Conservation (phyloP, 2,329 filamentous ascomycete genomes). For the Colletotrichum destructivum region DNA sequence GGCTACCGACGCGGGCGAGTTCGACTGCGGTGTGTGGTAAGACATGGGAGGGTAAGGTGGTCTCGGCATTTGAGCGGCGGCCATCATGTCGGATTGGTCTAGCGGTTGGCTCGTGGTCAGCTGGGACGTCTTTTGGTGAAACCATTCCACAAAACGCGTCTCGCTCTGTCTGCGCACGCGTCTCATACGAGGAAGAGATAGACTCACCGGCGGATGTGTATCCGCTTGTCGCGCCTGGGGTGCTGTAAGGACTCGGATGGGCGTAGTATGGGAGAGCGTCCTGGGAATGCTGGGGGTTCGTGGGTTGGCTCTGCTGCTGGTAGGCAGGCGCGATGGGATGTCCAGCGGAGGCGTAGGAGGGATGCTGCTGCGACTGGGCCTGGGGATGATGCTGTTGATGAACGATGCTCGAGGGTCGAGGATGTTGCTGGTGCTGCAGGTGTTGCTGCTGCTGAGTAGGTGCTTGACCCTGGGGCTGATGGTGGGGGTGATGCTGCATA, state of each 20-base stretch:
- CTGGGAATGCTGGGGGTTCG: conserved; percentile 73
- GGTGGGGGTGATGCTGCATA: conserved; percentile 84
- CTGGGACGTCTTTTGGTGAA: conserved; percentile 35
- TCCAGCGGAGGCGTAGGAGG: conserved; percentile 77
- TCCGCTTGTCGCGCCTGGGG: conserved; percentile 84
- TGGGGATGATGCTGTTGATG: conserved; percentile 81
- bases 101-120: conserved; percentile 1
- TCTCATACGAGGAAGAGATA: not conserved
- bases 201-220: conserved; percentile 89
- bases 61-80: conserved; percentile 78
- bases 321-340: conserved; percentile 79
- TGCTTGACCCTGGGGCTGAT: conserved; percentile 80
- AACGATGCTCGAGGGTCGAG: conserved; percentile 80
- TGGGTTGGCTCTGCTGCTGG: conserved; percentile 74
- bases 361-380: conserved; percentile 74
- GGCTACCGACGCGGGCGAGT: conserved; percentile 92
- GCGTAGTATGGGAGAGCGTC: conserved; percentile 81
- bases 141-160: conserved; percentile 31
- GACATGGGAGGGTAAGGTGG: conserved; percentile 88
- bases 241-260: conserved; percentile 87
- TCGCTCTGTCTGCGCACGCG: not conserved
- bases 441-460: conserved; percentile 76
- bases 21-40: conserved; percentile 95
- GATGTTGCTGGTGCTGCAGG: conserved; percentile 78
- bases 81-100: conserved; percentile 78